Conservation (phyloP, 257 asterid genomes). For the Thymus mandschuricus region DNA sequence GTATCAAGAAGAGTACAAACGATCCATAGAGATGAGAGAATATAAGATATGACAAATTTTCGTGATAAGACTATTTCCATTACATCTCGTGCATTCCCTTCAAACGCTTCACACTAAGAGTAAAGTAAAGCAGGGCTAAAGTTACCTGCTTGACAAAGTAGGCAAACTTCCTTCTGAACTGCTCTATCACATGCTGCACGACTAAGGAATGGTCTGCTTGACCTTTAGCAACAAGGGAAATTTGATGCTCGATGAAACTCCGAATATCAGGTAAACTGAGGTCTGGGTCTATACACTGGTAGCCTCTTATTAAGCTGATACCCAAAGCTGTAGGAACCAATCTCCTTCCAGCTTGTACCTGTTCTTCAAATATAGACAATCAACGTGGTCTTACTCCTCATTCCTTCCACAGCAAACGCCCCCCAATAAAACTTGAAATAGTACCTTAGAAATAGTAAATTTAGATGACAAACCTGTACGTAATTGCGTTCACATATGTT, state of each 20-base stretch:
- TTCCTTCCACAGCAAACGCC: slow-evolving; percentile 17
- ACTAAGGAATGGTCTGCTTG: slow-evolving; percentile 83
- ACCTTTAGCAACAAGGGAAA: slow-evolving; percentile 89
- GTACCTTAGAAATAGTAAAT: too few relatives aligned
- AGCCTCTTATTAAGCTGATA: slow-evolving; percentile 90
- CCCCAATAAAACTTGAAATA: background rate
- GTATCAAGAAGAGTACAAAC: slow-evolving; percentile 27
- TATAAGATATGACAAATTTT: too few relatives aligned
- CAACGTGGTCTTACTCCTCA: slow-evolving; percentile 13
- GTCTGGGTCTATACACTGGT: slow-evolving; percentile 91
- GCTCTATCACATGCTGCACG: slow-evolving; percentile 83
- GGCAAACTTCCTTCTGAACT: slow-evolving; percentile 79
- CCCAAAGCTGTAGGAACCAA: slow-evolving; percentile 89
- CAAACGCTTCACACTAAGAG: slow-evolving; percentile 16
- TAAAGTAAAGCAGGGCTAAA: slow-evolving; percentile 8
- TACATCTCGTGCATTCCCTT: too few relatives aligned
- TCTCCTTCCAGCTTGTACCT: slow-evolving; percentile 90
- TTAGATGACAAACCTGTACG: slow-evolving; percentile 69
- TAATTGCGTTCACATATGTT: slow-evolving; percentile 89
- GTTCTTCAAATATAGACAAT: slow-evolving; percentile 34
- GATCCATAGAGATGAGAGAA: background rate
- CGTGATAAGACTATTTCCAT: too few relatives aligned
- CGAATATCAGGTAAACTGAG: slow-evolving; percentile 92
- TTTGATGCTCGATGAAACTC: slow-evolving; percentile 92
- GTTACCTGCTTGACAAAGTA: slow-evolving; percentile 85